Evolutionary conservation across 202 grass and related monocot genomes (phyloP), one percentile per base, ranked within the genome.

Genomic region (Cymbopogon flexuosus): DNA sequence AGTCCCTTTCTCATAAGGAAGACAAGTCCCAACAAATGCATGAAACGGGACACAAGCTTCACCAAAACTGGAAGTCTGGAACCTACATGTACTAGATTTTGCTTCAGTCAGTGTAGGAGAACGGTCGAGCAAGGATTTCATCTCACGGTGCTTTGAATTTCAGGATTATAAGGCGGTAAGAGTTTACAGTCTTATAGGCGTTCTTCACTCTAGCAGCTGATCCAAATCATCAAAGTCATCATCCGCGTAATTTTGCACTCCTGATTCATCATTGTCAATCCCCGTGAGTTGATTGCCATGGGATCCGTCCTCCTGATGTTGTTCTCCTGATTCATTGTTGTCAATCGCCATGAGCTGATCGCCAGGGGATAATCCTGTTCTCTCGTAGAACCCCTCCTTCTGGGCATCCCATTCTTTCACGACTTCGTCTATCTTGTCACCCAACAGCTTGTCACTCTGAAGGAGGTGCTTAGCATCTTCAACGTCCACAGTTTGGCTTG

Each of bases 351-450:
- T 39, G 18, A 83, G 52, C 41, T 89, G 81, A 58, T 87, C 43
- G 9, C 24, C 76, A 65, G 15, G 70, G 30, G 34, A 65, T 54
- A 94, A 83, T 56, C 94, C 89, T 29, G 88, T 94, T 75, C 84
- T 88, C 65, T 89, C 68, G 51, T 88, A 94, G 54, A 89, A 97
- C 54, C 72, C 75, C 78, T 89, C 90, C 78, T 94, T 94, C 62
- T 93, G 88, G 30, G 67, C 68, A 76, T 94, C 81, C 94, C 94
- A 97, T 30, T 91, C 82, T 80, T 81, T 87, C 24, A 88, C 81
- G 37, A 89, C 82, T 63, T 90, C 86, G 56, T 88, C 88, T 67
- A 94, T 83, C 37, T 51, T 79, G 62, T 90, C 81, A 9, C 84
- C 85, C 12, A 79, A 59, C 68, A 66, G 74, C 15, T 85, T 87